These are phyloP conservation scores for Podospora pseudopauciseta DNA, from an alignment of 495 filamentous ascomycete genomes.

Conservation along the genomic window DNA sequence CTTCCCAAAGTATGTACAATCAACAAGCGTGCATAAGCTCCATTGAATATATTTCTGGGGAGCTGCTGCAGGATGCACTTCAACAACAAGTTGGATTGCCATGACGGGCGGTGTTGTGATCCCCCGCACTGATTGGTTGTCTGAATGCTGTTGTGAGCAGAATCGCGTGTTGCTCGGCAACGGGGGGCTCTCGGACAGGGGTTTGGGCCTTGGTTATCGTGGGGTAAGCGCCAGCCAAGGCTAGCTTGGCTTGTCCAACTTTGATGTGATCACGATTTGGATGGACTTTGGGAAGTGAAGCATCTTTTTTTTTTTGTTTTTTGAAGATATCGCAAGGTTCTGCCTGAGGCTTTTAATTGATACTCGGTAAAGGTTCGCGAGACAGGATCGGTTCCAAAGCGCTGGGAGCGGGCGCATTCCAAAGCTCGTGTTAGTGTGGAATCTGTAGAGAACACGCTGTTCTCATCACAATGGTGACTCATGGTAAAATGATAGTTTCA, in stretches of 20 bases:
- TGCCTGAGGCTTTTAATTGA: background rate
- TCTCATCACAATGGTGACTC: background rate
- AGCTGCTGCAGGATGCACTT: background rate
- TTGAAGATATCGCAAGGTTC: background rate
- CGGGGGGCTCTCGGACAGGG: background rate
- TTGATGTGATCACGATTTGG: background rate
- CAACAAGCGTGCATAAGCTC: background rate
- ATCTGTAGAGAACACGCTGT: background rate
- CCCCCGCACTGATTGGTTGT: constrained; percentile 11
- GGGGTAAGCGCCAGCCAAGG: background rate
- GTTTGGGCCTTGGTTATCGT: background rate
- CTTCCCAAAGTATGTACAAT: background rate
- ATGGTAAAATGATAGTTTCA: background rate
- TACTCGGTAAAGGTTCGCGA: background rate
- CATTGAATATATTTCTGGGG: background rate
- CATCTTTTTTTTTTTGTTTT: background rate
- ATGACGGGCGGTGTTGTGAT: background rate
- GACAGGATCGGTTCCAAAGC: background rate
- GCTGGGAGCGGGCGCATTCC: background rate
- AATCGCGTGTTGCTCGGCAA: constrained; percentile 15
- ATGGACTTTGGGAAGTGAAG: background rate
- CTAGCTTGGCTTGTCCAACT: background rate
- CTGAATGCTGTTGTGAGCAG: background rate
- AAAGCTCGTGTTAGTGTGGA: background rate
- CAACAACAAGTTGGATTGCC: background rate